phyloP scores from a whole-genome alignment of 2,329 filamentous ascomycete genomes.

The Lomentospora prolificans region DNA sequence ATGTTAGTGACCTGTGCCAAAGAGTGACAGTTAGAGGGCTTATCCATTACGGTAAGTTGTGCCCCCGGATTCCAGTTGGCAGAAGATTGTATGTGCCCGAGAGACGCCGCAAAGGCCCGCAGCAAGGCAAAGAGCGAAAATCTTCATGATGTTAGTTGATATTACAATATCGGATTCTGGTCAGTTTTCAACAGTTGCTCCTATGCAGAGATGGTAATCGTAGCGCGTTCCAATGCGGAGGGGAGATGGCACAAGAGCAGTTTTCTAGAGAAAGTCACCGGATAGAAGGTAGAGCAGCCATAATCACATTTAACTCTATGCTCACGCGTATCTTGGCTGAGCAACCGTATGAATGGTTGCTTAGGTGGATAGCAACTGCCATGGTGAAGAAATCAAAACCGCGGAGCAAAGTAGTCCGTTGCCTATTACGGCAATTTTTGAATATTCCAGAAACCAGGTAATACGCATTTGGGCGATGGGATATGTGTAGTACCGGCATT shows the following conservation, averaged over 20 bases:
- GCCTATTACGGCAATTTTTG: not conserved
- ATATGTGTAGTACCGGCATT: not conserved
- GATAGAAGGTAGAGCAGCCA: not conserved
- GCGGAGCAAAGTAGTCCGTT: not conserved
- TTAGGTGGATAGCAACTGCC: not conserved
- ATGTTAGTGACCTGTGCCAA: not conserved
- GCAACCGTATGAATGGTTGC: no score
- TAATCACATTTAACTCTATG: not conserved
- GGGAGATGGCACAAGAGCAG: not conserved
- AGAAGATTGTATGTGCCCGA: slow-evolving; percentile 20
- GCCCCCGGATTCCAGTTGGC: slow-evolving; percentile 24
- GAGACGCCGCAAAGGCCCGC: slow-evolving; percentile 3
- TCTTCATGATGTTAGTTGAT: slow-evolving; percentile 12
- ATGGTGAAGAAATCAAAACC: not conserved
- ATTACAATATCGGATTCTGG: no score
- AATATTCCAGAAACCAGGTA: not conserved
- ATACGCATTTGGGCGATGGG: not conserved
- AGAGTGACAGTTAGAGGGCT: not conserved
- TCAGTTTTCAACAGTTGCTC: no score
- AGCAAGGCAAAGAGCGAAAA: not conserved
- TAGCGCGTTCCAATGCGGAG: not conserved
- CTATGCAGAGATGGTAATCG: not conserved
- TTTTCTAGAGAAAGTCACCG: not conserved
- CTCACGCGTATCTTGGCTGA: not conserved
- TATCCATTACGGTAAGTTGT: slow-evolving; percentile 19